Conservation (phyloP, 768 basidiomycete genomes). For the Cyathus striatus region DNA sequence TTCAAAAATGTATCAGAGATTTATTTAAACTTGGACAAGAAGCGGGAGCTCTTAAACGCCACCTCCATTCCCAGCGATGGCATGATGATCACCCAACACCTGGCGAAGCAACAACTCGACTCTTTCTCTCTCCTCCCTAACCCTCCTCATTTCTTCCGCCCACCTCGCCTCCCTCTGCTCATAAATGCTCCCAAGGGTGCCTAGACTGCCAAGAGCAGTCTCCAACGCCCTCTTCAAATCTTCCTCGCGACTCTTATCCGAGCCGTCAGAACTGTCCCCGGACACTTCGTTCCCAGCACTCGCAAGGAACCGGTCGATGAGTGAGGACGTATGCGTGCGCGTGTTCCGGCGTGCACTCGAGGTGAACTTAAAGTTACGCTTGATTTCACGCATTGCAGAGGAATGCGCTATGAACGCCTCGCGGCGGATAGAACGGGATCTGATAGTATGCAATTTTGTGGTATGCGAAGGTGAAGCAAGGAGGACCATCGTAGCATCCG, state of each 20-base stretch:
- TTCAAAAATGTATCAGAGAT: too few species aligned
- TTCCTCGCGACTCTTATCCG: constrained; percentile 49
- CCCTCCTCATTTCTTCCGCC: constrained; percentile 62
- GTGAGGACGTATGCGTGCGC: constrained; percentile 35
- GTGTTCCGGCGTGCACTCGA: constrained; percentile 49
- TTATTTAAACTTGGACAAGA: too few species aligned
- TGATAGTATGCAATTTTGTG: constrained; percentile 56
- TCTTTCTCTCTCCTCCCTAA: constrained; percentile 61
- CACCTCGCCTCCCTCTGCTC: constrained; percentile 66
- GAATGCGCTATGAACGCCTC: constrained; percentile 41
- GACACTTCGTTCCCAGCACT: constrained; percentile 34
- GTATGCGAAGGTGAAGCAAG: constrained; percentile 74
- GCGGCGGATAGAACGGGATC: constrained; percentile 66
- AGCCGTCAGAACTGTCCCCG: constrained; percentile 52
- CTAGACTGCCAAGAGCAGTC: constrained; percentile 62
- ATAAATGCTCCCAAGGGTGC: constrained; percentile 58
- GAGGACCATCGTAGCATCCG: constrained; percentile 72
- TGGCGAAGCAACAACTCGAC: constrained; percentile 65
- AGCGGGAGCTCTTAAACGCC: too few species aligned
- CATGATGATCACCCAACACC: constrained; percentile 52
- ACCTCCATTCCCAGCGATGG: too few species aligned
- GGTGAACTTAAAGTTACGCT: constrained; percentile 53
- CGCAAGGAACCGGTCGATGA: constrained; percentile 45
- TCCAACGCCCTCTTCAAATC: constrained; percentile 68
- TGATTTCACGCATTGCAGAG: constrained; percentile 45